Percentiles rank a stretch among this genome's conserved stretches.
These are phyloP conservation scores for Lactarius pseudohatsudake DNA, from an alignment of 768 basidiomycete species.

Conservation along the genomic window DNA sequence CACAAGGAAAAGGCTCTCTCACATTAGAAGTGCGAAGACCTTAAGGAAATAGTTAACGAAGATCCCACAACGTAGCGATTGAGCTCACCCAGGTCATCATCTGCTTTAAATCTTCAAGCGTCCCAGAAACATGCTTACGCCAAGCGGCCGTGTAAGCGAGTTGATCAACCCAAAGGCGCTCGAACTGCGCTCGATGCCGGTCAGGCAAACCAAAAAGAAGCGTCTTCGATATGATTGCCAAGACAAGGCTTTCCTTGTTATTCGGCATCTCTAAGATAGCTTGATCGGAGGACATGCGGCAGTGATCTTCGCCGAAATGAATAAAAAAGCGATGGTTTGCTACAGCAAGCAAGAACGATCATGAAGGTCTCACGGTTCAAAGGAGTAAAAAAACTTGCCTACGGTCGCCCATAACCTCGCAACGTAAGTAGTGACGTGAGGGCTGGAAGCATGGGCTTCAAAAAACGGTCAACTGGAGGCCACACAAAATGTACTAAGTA, in stretches of 20 bases:
- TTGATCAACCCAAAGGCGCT: conserved; percentile 2
- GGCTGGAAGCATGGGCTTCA: neutral
- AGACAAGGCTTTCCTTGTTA: neutral
- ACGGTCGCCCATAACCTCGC: neutral
- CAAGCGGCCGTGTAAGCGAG: neutral
- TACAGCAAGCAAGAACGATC: neutral
- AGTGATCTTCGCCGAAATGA: conserved; percentile 5
- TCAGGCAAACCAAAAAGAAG: neutral
- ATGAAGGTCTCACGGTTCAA: neutral
- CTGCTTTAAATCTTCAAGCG: neutral
- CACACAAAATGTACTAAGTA: neutral
- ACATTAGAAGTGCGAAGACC: neutral
- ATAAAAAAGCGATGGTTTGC: conserved; percentile 3
- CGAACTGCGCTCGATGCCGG: neutral
- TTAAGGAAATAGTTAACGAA: neutral
- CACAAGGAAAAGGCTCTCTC: neutral
- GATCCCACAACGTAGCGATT: neutral
- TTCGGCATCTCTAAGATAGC: neutral
- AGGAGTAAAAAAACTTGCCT: neutral
- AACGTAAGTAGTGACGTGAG: conserved; percentile 1
- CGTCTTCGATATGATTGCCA: neutral
- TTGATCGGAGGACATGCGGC: conserved; percentile 4
- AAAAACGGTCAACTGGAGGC: neutral
- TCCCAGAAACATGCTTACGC: neutral
- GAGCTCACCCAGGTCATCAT: neutral